phyloP scores from a whole-genome alignment of 805 yeast genomes.

The Saccharomyces jurei region DNA sequence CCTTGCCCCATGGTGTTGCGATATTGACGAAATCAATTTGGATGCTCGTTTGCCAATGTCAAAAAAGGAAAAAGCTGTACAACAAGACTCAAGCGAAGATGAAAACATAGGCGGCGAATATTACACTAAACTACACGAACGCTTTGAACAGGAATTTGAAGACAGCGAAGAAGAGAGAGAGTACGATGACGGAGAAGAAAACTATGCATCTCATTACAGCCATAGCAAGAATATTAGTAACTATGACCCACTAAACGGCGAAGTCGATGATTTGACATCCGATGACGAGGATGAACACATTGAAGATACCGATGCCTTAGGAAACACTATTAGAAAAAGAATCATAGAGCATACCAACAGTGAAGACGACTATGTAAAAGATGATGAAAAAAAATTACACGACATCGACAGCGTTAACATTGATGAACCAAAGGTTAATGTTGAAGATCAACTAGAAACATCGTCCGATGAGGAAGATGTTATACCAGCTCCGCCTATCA shows the following conservation, averaged over 20 bases:
- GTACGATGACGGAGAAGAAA: slow-evolving; percentile 5
- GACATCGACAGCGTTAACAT: background rate
- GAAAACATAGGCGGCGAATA: slow-evolving; percentile 26
- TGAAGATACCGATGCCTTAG: slow-evolving; percentile 28
- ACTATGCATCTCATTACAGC: slow-evolving; percentile 6
- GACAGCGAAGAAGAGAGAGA: slow-evolving; percentile 28
- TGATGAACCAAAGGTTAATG: slow-evolving; percentile 1
- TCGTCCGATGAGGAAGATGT: slow-evolving; percentile 12
- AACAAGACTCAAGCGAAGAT: slow-evolving; percentile 25
- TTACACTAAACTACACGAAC: slow-evolving; percentile 26
- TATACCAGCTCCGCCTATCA: slow-evolving; percentile 8
- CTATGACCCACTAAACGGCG: slow-evolving; percentile 27
- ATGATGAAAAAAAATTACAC: slow-evolving; percentile 2
- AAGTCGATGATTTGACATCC: slow-evolving; percentile 11
- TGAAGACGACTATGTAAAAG: slow-evolving; percentile 5
- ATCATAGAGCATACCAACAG: slow-evolving; percentile 10
- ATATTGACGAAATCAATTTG: slow-evolving; percentile 58
- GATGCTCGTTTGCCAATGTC: slow-evolving; percentile 76
- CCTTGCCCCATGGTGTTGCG: slow-evolving; percentile 61
- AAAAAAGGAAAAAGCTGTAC: slow-evolving; percentile 41
- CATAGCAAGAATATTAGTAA: slow-evolving; percentile 12
- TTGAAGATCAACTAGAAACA: background rate
- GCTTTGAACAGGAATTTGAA: slow-evolving; percentile 28
- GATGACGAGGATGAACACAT: slow-evolving; percentile 16
- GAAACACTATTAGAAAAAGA: slow-evolving; percentile 23